A percentile compares a stretch with the other conserved stretches of the same genome.
phyloP scores from a whole-genome alignment of 2,329 filamentous ascomycete species.

The Xylariaceae sp. region DNA sequence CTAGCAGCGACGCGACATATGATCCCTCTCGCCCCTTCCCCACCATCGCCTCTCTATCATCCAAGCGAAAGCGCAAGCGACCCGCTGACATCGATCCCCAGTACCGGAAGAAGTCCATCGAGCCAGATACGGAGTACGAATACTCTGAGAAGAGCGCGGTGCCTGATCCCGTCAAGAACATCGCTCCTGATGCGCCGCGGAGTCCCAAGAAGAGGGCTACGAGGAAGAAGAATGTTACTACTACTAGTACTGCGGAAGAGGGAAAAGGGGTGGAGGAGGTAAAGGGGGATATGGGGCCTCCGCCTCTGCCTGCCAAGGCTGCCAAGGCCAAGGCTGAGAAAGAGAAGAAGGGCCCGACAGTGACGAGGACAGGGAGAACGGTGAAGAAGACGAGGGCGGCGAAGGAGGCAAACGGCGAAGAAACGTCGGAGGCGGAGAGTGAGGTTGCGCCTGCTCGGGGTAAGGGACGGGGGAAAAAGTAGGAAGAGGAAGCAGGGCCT shows the following conservation, averaged over 20 bases:
- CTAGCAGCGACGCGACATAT: too few relatives aligned
- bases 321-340: not conserved
- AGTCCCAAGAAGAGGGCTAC: not conserved
- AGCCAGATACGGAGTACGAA: constrained; percentile 20
- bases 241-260: not conserved
- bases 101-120: not conserved
- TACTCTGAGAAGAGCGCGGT: constrained; percentile 27
- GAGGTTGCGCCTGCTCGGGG: not conserved
- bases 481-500: not conserved
- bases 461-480: not conserved
- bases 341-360: not conserved
- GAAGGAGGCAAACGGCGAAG: not conserved
- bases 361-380: constrained; percentile 4
- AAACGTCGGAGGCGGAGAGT: not conserved
- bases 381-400: constrained; percentile 4
- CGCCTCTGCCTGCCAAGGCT: not conserved
- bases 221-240: not conserved
- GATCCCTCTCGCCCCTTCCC: too few relatives aligned
- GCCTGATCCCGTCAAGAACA: constrained; percentile 17
- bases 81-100: not conserved
- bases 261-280: not conserved
- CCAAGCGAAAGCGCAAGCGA: constrained; percentile 15
- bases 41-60: not conserved
- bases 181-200: constrained; percentile 10
- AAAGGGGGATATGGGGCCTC: not conserved